These are phyloP conservation scores for Pythium rhizo-oryzae DNA, from an alignment of 352 stramenopile species.

Conservation along the genomic window DNA sequence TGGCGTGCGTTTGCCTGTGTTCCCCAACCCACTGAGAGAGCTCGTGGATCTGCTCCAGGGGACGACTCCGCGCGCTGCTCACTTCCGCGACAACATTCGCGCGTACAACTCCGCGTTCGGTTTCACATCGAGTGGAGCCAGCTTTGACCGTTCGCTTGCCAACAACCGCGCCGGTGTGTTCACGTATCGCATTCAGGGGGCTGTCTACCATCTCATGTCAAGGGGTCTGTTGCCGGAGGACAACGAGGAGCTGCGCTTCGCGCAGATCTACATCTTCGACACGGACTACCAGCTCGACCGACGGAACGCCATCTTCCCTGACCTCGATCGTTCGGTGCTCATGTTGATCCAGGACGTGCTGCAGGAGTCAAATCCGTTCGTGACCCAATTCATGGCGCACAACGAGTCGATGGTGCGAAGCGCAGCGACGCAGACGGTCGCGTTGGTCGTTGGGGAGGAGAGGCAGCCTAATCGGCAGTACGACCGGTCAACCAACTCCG, in stretches of 20 bases:
- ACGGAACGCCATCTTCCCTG: slow-evolving; percentile 5
- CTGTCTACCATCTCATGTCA: slow-evolving; percentile 19
- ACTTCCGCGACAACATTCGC: slow-evolving; percentile 15
- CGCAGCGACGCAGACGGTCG: slow-evolving; percentile 10
- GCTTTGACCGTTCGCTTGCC: slow-evolving; percentile 10
- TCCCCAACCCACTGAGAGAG: neutral
- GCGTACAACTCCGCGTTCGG: slow-evolving; percentile 17
- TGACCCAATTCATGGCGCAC: slow-evolving; percentile 14
- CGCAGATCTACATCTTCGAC: slow-evolving; percentile 25
- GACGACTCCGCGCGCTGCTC: neutral
- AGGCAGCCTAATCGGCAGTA: slow-evolving; percentile 7
- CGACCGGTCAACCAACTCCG: neutral
- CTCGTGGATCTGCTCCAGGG: slow-evolving; percentile 9
- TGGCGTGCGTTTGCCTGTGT: neutral
- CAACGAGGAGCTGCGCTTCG: slow-evolving; percentile 9
- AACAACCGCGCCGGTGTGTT: slow-evolving; percentile 11
- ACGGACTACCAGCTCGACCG: slow-evolving; percentile 14
- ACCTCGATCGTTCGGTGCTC: slow-evolving; percentile 14
- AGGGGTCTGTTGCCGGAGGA: neutral
- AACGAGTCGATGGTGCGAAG: neutral
- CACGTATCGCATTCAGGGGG: slow-evolving; percentile 14
- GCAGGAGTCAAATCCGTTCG: slow-evolving; percentile 13
- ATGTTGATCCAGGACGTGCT: slow-evolving; percentile 4
- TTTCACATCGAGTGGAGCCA: slow-evolving; percentile 17
- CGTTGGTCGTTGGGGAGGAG: slow-evolving; percentile 13